phyloP scores from a whole-genome alignment of 1,139 yeast genomes.

The Meyerozyma guilliermondii region DNA sequence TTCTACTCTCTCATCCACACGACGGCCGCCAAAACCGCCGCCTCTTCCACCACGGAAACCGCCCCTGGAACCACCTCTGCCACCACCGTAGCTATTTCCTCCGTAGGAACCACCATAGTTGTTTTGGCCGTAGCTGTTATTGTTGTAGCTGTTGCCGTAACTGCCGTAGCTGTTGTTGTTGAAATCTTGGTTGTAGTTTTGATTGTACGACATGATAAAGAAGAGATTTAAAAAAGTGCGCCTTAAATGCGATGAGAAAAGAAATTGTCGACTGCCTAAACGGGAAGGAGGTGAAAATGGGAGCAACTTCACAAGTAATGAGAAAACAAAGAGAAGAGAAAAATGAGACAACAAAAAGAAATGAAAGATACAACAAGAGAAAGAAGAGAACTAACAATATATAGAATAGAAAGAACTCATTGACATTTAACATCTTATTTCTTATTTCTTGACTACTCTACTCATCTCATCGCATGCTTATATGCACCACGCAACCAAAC shows the following conservation, averaged over 20 bases:
- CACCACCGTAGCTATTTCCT: slow-evolving; percentile 15
- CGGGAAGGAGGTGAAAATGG: slow-evolving; percentile 10
- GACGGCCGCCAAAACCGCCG: slow-evolving; percentile 17
- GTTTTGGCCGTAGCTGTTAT: slow-evolving; percentile 11
- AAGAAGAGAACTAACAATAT: neutral
- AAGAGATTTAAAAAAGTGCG: slow-evolving; percentile 5
- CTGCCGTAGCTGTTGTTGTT: slow-evolving; percentile 14
- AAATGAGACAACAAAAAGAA: no score
- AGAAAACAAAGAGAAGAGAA: no score
- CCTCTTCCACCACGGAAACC: slow-evolving; percentile 36
- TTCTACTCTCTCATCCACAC: slow-evolving; percentile 45
- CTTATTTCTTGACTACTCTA: no score
- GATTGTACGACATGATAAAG: slow-evolving; percentile 3
- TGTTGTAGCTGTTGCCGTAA: slow-evolving; percentile 17
- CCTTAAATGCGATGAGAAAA: slow-evolving; percentile 2
- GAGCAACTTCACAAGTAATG: slow-evolving; percentile 1
- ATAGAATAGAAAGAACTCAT: no score
- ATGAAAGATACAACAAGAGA: no score
- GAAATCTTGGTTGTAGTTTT: slow-evolving; percentile 21
- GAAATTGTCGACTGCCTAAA: slow-evolving; percentile 13
- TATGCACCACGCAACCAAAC: no score
- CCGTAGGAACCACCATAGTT: slow-evolving; percentile 10
- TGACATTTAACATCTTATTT: no score
- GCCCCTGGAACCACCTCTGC: slow-evolving; percentile 22
- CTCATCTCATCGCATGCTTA: neutral